phyloP scores from a whole-genome alignment of 2,329 filamentous ascomycete genomes.

The Aaosphaeria arxii region DNA sequence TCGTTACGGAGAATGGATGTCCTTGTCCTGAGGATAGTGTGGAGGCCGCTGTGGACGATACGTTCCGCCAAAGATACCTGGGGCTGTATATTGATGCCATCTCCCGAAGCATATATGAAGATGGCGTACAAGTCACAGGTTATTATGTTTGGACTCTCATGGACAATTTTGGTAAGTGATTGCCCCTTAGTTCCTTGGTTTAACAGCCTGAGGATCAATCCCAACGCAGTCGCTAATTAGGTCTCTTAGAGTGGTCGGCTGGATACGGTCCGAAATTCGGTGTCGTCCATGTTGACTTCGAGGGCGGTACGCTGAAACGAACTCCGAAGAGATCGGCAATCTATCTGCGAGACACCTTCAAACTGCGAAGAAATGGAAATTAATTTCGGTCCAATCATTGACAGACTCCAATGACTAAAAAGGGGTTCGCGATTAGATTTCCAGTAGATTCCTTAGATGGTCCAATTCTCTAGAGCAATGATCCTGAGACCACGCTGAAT shows the following conservation, averaged over 20 bases:
- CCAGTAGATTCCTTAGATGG: too few relatives aligned
- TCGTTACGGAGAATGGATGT: constrained; percentile 44
- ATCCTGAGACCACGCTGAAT: background rate
- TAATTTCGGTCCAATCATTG: background rate
- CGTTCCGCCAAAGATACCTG: background rate
- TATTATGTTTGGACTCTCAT: background rate
- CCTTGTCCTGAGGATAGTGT: constrained; percentile 15
- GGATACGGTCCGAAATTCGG: background rate
- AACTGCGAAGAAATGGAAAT: background rate
- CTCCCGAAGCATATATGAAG: background rate
- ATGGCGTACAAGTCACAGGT: background rate
- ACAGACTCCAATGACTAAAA: background rate
- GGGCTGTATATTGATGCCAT: background rate
- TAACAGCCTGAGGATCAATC: too few relatives aligned
- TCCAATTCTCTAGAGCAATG: background rate
- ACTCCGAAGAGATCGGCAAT: background rate
- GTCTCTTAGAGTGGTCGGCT: background rate
- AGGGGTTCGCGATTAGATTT: too few relatives aligned
- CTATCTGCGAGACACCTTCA: background rate
- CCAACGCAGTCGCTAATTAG: too few relatives aligned
- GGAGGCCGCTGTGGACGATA: background rate
- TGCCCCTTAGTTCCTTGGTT: too few relatives aligned
- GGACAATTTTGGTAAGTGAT: background rate
- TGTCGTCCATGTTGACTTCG: background rate
- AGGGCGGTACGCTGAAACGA: background rate